Base-by-base conservation (phyloP, 2,329 filamentous ascomycete genomes). In the Aureobasidium sp. region DNA sequence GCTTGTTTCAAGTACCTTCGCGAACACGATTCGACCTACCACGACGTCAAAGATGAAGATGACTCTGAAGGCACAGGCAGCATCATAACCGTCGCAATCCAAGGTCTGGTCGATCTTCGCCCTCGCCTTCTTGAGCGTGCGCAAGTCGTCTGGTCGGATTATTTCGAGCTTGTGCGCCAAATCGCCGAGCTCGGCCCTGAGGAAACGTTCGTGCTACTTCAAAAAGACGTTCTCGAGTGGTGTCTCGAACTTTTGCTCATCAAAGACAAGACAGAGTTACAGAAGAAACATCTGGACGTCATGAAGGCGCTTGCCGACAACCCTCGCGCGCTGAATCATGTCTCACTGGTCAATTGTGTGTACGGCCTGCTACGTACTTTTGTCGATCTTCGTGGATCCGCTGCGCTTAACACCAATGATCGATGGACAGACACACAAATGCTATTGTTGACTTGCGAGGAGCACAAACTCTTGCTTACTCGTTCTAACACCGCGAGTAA, bases 1-100 rank as follows among this genome's bases (percentile, higher is more conserved):
- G 70, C 73, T 9, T 64, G 70, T 56, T 68, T 76, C 9, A 68
- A 59, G 10, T 67, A 63, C 12, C 64, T 74, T 15, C 73, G 72
- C 13, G 69, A 70, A n/a, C 69, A 72, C 48, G 70, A 72, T n/a
- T 68, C 69, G 29, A 61, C 57, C 6, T 41, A 69, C 5, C 72
- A 74, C 48, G 69, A 69, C n/a, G 32, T 57, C 1, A 24, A 34
- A 27, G 17, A 64, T 39, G 41, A 37, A 27, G n/a, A 37, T 13
- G 41, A 13, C 26, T 44, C 41, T 12, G 20, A 7, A 24, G 9
- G 24, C 41, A 20, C 2, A 12, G 10, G 5, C 41, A 20, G 8
- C 17, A 29, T 29, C 44, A 53, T 64, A n/a, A 32, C 13, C 5
- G 13, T 7, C 13, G 15, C 36, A 1, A 34, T 53, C 6, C 27